phyloP scores from a whole-genome alignment of 2,329 filamentous ascomycete genomes.

The Tolypocladium paradoxum region DNA sequence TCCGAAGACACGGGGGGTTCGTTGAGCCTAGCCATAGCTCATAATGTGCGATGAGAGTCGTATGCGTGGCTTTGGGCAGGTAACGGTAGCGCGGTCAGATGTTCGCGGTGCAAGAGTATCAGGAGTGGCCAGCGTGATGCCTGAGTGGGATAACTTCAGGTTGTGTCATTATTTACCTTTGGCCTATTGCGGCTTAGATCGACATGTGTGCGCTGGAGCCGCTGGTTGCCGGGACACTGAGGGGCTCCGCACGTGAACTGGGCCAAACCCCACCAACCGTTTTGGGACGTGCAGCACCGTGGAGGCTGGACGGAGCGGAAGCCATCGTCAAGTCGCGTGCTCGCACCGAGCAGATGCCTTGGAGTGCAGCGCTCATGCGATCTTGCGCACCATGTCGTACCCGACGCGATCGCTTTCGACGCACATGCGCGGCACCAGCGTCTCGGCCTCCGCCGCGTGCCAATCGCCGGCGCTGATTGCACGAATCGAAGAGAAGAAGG shows the following conservation, averaged over 20 bases:
- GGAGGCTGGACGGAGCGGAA: no score
- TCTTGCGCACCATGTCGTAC: slow-evolving; percentile 38
- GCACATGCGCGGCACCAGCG: slow-evolving; percentile 55
- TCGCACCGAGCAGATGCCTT: not conserved
- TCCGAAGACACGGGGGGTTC: slow-evolving; percentile 59
- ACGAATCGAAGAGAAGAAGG: slow-evolving; percentile 77
- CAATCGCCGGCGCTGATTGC: slow-evolving; percentile 62
- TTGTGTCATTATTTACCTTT: slow-evolving; percentile 24
- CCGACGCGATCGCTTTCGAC: slow-evolving; percentile 48
- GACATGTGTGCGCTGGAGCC: slow-evolving; percentile 1
- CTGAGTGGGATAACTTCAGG: slow-evolving; percentile 8
- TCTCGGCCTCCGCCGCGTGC: slow-evolving; percentile 35
- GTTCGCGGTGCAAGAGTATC: not conserved
- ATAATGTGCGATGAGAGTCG: slow-evolving; percentile 16
- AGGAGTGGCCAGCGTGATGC: not conserved
- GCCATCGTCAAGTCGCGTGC: no score
- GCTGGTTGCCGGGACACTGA: slow-evolving; percentile 19
- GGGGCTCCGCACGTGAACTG: slow-evolving; percentile 10
- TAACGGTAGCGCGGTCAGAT: not conserved
- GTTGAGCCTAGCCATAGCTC: slow-evolving; percentile 70
- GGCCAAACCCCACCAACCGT: slow-evolving; percentile 15
- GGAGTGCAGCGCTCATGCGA: not conserved
- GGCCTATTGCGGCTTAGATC: slow-evolving; percentile 16
- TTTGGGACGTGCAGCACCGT: not conserved
- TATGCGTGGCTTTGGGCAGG: not conserved